Conservation (phyloP, 257 asterid genomes). For the Nicotiana knightiana region DNA sequence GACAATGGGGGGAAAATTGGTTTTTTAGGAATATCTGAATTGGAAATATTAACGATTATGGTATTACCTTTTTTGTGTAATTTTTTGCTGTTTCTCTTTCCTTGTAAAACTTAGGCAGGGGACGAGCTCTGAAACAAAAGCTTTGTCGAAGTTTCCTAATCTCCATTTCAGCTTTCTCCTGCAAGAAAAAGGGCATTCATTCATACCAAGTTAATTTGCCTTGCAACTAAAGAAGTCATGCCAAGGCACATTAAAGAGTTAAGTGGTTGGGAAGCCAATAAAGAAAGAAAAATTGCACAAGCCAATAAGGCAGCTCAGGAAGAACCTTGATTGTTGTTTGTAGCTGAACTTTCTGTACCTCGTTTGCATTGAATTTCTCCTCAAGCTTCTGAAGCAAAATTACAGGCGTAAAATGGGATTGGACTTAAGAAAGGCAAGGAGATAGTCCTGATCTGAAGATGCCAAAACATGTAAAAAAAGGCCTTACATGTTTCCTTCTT, state of each 20-base stretch:
- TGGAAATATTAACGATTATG: background rate
- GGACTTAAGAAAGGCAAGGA: background rate
- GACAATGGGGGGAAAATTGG: background rate
- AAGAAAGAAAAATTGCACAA: background rate
- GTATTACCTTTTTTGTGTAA: conserved; percentile 36
- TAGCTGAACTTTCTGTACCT: conserved; percentile 43
- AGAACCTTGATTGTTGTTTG: conserved; percentile 62
- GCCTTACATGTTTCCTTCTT: conserved; percentile 77
- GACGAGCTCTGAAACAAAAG: conserved; percentile 80
- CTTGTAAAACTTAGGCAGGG: conserved; percentile 66
- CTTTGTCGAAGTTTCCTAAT: conserved; percentile 58
- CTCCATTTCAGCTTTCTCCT: conserved; percentile 80
- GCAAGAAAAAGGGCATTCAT: conserved; percentile 13
- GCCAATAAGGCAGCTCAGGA: background rate
- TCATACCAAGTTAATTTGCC: background rate
- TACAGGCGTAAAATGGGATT: background rate
- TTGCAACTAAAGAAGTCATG: background rate
- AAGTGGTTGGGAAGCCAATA: background rate
- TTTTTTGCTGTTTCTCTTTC: conserved; percentile 39
- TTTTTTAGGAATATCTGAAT: background rate
- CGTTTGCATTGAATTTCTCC: conserved; percentile 69
- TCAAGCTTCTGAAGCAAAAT: conserved; percentile 61
- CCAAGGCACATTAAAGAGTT: background rate
- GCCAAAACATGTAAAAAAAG: background rate
- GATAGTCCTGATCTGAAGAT: background rate